Evolutionary conservation across 2,329 filamentous ascomycete genomes (phyloP), one percentile per base, ranked within the genome.

Genomic region (Aureobasidium sp.): DNA sequence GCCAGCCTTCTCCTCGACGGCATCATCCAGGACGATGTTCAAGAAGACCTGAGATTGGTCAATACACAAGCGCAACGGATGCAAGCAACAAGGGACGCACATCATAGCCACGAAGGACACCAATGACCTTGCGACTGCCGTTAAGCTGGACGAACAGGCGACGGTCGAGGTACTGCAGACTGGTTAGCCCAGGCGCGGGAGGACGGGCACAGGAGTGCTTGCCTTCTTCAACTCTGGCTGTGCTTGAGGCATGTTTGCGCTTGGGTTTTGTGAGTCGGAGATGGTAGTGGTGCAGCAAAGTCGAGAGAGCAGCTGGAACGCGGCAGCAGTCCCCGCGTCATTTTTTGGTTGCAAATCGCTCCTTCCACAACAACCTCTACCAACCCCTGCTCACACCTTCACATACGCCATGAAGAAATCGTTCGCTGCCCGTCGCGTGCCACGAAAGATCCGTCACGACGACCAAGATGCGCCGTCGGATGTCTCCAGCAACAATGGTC

Each of bases 211-310:
- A 25, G n/a, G 49, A 9, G 11, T 7, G 41, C 73, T 63, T 78
- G 95, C 94, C 87, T 97, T 99, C 80, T 97, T 99, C 66, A 99
- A 85, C 81, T 99, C 95, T 71, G 94, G 94, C 80, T 97, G 94
- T 75, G 94, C 92, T 87, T 95, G 93, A 80, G 94, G 91, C 94
- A 99, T 99, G 68, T 82, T 89, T 80, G 64, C 51, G 57, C 36
- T n/a, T 27, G 31, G 14, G 20, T n/a, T n/a, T 14, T 27, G 15
- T 20, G 8, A 44, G n/a, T 12, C 9, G 41, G 31, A 11, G 31
- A 41, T 48, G 42, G 2, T 27, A 31, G 20, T 25, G 55, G 22
- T 47, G 4, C 29, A 2, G 20, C 36, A 17, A 55, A 41, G 51
- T 41, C 36, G 22, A 9, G 36, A 42, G 51, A 20, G 14, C 20